These are phyloP conservation scores for Saccharomyces eubayanus DNA, from an alignment of 805 yeast genomes.

Conservation along the genomic window DNA sequence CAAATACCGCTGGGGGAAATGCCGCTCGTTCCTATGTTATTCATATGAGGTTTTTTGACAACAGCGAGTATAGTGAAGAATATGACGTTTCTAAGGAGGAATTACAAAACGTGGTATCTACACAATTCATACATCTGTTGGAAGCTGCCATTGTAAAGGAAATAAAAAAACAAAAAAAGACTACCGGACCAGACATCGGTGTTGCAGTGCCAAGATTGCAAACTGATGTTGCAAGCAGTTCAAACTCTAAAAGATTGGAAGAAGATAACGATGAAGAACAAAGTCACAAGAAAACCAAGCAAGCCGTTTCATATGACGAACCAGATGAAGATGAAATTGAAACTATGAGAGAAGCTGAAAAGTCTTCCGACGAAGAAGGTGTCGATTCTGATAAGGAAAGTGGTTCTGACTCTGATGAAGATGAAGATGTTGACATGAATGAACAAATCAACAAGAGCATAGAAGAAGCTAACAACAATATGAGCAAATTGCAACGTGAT, in stretches of 20 bases:
- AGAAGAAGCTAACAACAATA: conserved; percentile 22
- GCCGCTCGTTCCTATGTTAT: conserved; percentile 67
- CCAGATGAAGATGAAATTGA: conserved; percentile 95
- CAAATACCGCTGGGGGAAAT: conserved; percentile 34
- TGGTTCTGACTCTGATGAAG: conserved; percentile 36
- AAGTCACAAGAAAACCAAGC: conserved; percentile 56
- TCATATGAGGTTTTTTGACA: conserved; percentile 64
- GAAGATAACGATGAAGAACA: conserved; percentile 50
- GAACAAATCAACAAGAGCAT: conserved; percentile 16
- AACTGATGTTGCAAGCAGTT: conserved; percentile 35
- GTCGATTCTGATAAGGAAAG: conserved; percentile 34
- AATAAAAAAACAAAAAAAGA: conserved; percentile 66
- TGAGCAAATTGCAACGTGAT: conserved; percentile 61
- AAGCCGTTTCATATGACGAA: conserved; percentile 85
- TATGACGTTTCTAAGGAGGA: conserved; percentile 80
- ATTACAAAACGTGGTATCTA: conserved; percentile 59
- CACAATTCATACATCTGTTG: conserved; percentile 57
- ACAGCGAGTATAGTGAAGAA: conserved; percentile 72
- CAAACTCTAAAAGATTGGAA: conserved; percentile 31
- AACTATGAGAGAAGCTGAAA: conserved; percentile 76
- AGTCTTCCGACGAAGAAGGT: conserved; percentile 64
- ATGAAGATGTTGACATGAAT: conserved; percentile 30
- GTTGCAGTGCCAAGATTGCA: conserved; percentile 57
- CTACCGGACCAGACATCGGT: conserved; percentile 55
- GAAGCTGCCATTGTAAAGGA: conserved; percentile 73